Base-by-base conservation (phyloP, 306 rosid genomes). In the Senna tora region DNA sequence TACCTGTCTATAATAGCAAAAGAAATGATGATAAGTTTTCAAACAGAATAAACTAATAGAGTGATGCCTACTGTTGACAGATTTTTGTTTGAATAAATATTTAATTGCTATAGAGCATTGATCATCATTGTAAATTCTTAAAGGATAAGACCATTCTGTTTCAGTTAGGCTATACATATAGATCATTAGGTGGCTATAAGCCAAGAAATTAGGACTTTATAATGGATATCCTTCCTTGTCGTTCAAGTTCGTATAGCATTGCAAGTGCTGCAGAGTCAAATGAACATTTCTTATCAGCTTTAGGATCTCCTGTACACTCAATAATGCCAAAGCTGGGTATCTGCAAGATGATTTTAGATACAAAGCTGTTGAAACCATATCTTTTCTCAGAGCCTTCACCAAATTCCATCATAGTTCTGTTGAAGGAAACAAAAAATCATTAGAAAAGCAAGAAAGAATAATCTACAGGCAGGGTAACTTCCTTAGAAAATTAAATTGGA, bases 261-360 rank as follows among this genome's bases (percentile, higher is more conserved):
- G 39, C 67, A 9, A 85, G 56, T 0, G 92, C 85, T 0, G 89
- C 92, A 9, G 89, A 81, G 70, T 87, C 92, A 17, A 73, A 70
- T 10, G 96, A 87, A 74, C 89, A 83, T 82, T 83, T 85, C 84
- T 90, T 90, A 50, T 83, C 92, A 12, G 89, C 79, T 57, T 80
- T 77, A 17, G 90, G 82, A 60, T 83, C 87, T 60, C 92, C 92
- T 43, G 68, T 70, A 82, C 92, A 82, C 71, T 83, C 85, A 49
- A 90, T 67, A 46, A 50, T 46, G 73, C 87, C 85, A 4, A 17
- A 74, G 73, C 68, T 82, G 70, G 96, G 96, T 42, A 85, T 83
- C 75, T 74, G 81, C 83, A 89, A 72, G 22, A 32, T 77, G 53
- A 82, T 69, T 28, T 43, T 76, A 9, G 96, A 80, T 46, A 57